phyloP scores from a whole-genome alignment of 768 basidiomycete genomes.

The Neoboletus magnificus region DNA sequence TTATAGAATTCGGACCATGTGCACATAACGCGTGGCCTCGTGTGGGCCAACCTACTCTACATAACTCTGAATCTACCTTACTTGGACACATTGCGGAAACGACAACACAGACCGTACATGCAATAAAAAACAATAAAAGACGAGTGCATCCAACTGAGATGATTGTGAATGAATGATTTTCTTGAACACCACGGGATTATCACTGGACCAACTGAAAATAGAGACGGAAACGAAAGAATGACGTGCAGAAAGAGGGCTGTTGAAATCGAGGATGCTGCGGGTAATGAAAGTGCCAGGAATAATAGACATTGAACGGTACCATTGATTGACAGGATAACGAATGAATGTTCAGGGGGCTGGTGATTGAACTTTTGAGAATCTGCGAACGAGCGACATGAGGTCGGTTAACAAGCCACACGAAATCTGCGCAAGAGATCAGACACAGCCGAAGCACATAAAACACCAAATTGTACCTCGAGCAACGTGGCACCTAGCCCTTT shows the following conservation, averaged over 20 bases:
- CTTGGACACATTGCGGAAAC: constrained; percentile 1
- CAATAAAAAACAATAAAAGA: constrained; percentile 13
- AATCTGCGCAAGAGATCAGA: constrained; percentile 9
- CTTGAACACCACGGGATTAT: background rate
- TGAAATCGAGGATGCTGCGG: constrained; percentile 5
- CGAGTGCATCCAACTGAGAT: constrained; percentile 16
- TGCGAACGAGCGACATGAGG: background rate
- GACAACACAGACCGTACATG: constrained; percentile 16
- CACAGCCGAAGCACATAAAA: too few species aligned
- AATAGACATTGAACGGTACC: background rate
- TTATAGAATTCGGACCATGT: constrained; percentile 1
- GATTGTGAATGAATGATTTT: constrained; percentile 12
- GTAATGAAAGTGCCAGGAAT: constrained; percentile 2
- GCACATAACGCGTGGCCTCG: background rate
- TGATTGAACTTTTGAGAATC: background rate
- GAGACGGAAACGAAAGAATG: constrained; percentile 4
- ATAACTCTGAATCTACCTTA: constrained; percentile 8
- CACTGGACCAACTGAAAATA: background rate
- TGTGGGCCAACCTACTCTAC: constrained; percentile 12
- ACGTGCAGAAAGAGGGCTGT: constrained; percentile 2
- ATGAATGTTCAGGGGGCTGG: background rate
- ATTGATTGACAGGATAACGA: background rate
- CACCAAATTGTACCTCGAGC: background rate
- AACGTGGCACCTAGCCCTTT: constrained; percentile 14
- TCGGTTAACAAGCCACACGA: background rate